phyloP scores from a whole-genome alignment of 768 basidiomycete genomes.

The Boletus tomentosulus region DNA sequence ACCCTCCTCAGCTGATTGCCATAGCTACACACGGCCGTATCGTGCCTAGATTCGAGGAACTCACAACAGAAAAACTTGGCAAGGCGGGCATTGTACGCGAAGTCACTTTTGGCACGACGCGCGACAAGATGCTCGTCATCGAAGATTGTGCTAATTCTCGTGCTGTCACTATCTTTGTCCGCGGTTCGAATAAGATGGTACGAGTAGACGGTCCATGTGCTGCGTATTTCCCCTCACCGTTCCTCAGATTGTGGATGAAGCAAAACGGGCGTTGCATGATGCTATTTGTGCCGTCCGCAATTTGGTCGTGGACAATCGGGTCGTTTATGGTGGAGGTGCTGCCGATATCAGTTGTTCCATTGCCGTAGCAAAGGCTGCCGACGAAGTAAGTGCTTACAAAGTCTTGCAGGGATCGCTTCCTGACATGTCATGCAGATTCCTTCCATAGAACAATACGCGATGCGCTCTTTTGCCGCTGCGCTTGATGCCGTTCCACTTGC shows the following conservation, averaged over 20 bases:
- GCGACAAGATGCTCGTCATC: conserved; percentile 99
- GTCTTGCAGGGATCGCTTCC: neutral
- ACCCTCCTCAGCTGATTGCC: conserved; percentile 71
- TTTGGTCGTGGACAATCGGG: conserved; percentile 89
- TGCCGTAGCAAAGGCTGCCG: conserved; percentile 91
- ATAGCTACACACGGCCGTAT: conserved; percentile 98
- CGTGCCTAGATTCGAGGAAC: conserved; percentile 96
- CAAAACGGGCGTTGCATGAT: conserved; percentile 96
- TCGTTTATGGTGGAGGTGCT: conserved; percentile 97
- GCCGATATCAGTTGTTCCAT: conserved; percentile 95
- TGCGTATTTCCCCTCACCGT: neutral
- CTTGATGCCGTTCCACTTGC: conserved; percentile 94
- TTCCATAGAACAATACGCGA: conserved; percentile 98
- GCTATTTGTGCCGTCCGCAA: conserved; percentile 97
- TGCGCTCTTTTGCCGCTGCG: conserved; percentile 97
- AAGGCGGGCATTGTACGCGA: conserved; percentile 92
- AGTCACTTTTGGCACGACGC: conserved; percentile 92
- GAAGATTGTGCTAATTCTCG: conserved; percentile 97
- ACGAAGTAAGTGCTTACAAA: conserved; percentile 55
- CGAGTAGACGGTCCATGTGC: conserved; percentile 4
- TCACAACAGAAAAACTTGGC: conserved; percentile 86
- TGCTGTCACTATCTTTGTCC: conserved; percentile 95
- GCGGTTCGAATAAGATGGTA: conserved; percentile 99
- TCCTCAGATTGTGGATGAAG: conserved; percentile 93
- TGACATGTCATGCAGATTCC: conserved; percentile 58